Conservation (phyloP, 257 asterid genomes). For the Gynochthodes officinalis region DNA sequence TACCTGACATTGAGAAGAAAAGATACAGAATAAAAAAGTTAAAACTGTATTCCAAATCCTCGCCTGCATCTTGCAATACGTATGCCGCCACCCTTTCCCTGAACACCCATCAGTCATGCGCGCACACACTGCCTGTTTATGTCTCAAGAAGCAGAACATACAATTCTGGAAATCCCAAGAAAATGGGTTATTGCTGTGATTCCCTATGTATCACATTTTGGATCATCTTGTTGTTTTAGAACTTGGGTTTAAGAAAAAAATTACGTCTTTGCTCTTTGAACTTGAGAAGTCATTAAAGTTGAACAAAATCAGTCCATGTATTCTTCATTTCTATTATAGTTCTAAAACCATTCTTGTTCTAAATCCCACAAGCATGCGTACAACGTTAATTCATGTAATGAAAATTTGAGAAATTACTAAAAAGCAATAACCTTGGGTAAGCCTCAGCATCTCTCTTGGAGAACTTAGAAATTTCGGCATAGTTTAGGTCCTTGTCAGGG, state of each 20-base stretch:
- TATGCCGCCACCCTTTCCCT: background rate
- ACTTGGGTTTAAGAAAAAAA: background rate
- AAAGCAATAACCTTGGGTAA: constrained; percentile 51
- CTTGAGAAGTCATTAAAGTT: background rate
- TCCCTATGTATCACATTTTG: background rate
- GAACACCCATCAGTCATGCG: background rate
- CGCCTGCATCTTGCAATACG: background rate
- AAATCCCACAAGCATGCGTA: background rate
- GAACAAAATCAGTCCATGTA: background rate
- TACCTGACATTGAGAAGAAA: constrained; percentile 43
- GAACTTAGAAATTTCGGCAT: constrained; percentile 84
- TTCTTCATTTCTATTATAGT: background rate
- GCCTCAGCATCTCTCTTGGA: constrained; percentile 80
- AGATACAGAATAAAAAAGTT: background rate
- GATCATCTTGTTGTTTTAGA: background rate
- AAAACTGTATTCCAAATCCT: background rate
- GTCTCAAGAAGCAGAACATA: background rate
- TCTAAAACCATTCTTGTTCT: too few species aligned
- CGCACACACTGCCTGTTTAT: background rate
- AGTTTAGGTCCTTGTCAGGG: constrained; percentile 59
- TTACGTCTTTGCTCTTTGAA: background rate
- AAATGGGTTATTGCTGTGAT: background rate
- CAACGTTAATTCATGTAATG: background rate
- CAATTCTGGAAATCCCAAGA: background rate
- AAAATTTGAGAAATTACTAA: background rate